Conservation (phyloP, 1,284 basidiomycete genomes). For the Puccinia coronata region DNA sequence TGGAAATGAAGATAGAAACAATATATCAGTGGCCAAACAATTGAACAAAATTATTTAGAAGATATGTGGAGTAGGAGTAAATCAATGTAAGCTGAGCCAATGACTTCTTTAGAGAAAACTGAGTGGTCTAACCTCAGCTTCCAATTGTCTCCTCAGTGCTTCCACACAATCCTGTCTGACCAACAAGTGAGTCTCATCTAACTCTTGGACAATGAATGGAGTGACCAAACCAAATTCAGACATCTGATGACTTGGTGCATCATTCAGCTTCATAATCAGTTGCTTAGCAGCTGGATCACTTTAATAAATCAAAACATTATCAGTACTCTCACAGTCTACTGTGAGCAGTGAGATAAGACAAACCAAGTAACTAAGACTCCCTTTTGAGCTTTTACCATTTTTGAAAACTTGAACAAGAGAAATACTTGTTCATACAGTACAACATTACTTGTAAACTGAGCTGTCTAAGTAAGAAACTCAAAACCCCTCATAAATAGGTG, state of each 20-base stretch:
- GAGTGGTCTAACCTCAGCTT: constrained; percentile 58
- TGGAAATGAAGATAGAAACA: too few species aligned
- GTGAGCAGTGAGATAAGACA: neutral
- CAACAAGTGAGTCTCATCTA: constrained; percentile 58
- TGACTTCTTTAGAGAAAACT: too few species aligned
- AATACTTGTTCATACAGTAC: too few species aligned
- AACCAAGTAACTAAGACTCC: neutral
- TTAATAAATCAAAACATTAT: neutral
- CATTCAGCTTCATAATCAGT: constrained; percentile 56
- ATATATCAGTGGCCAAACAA: too few species aligned
- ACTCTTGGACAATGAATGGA: constrained; percentile 57
- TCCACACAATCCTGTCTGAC: constrained; percentile 55
- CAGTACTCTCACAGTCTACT: neutral
- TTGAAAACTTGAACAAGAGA: too few species aligned
- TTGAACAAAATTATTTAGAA: too few species aligned
- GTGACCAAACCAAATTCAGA: constrained; percentile 32
- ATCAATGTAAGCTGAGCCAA: too few species aligned
- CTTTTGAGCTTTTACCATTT: neutral
- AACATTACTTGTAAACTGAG: too few species aligned
- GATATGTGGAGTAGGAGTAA: too few species aligned
- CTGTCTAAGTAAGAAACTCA: too few species aligned
- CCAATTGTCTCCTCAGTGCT: constrained; percentile 54
- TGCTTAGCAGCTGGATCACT: constrained; percentile 59
- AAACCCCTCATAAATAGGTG: too few species aligned
- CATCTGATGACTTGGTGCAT: constrained; percentile 51